Conservation (phyloP, 768 basidiomycete species). For the Dentipellis sp. region DNA sequence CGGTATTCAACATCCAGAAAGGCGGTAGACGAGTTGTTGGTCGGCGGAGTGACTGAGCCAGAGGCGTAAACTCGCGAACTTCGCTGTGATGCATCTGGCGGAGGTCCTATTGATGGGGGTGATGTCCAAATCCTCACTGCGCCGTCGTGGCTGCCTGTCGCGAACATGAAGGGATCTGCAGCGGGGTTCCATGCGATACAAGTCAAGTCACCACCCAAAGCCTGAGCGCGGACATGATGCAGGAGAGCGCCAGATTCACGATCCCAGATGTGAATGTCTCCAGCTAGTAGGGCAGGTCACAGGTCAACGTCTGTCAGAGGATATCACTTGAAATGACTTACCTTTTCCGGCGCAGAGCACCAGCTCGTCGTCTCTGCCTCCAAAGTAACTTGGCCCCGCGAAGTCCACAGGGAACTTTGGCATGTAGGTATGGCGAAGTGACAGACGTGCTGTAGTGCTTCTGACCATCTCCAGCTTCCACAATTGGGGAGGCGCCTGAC, state of each 20-base stretch:
- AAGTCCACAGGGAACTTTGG: constrained; percentile 63
- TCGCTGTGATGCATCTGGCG: background rate
- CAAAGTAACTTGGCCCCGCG: constrained; percentile 76
- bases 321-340: constrained; percentile 14
- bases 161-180: constrained; percentile 57
- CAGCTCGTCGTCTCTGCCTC: constrained; percentile 70
- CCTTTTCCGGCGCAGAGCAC: constrained; percentile 75
- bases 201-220: constrained; percentile 55
- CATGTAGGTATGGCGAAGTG: constrained; percentile 61
- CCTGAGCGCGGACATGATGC: constrained; percentile 58
- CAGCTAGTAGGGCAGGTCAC: constrained; percentile 35
- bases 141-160: constrained; percentile 73
- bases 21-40: constrained; percentile 5
- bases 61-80: constrained; percentile 1
- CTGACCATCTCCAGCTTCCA: constrained; percentile 64
- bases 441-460: constrained; percentile 17
- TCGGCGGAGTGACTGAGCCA: constrained; percentile 10
- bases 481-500: constrained; percentile 64
- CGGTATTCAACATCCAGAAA: constrained; percentile 6
- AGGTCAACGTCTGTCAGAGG: background rate
- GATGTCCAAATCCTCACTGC: constrained; percentile 67
- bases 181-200: constrained; percentile 76
- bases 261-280: constrained; percentile 84
- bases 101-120: constrained; percentile 7
- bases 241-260: constrained; percentile 66